A percentile compares a stretch with the other conserved stretches of the same genome.
phyloP scores from a whole-genome alignment of 2,329 filamentous ascomycete species.

The Fusarium decemcellulare region DNA sequence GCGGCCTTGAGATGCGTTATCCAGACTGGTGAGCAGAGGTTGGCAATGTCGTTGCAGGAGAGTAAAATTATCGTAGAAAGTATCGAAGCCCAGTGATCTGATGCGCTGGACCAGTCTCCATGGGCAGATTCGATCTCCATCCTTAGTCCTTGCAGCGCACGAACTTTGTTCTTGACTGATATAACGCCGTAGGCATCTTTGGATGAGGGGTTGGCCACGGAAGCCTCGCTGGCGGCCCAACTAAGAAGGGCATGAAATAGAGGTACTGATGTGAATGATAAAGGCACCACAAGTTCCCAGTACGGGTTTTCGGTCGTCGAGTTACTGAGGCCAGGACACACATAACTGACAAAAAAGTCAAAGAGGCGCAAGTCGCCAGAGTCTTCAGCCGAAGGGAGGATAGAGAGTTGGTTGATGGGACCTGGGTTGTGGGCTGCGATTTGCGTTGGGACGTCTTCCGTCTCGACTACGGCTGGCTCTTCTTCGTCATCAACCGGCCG shows the following conservation, averaged over 20 bases:
- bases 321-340: slow-evolving; percentile 13
- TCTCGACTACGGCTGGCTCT: not conserved
- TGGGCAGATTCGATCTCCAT: slow-evolving; percentile 15
- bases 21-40: slow-evolving; percentile 11
- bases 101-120: not conserved
- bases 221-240: slow-evolving; percentile 11
- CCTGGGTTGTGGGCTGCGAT: not conserved
- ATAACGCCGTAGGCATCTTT: slow-evolving; percentile 5
- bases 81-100: slow-evolving; percentile 7
- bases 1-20: slow-evolving; percentile 15
- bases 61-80: slow-evolving; percentile 17
- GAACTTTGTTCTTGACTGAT: slow-evolving; percentile 16
- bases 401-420: not conserved
- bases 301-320: slow-evolving; percentile 15
- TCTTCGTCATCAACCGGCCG: not conserved
- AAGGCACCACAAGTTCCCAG: slow-evolving; percentile 13
- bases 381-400: not conserved
- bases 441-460: not conserved
- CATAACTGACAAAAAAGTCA: slow-evolving; percentile 12
- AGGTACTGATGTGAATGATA: slow-evolving; percentile 12
- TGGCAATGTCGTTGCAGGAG: slow-evolving; percentile 17
- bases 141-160: slow-evolving; percentile 4
- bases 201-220: not conserved
- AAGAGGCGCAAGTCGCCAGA: slow-evolving; percentile 11
- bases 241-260: slow-evolving; percentile 14